Conservation (phyloP, 2,329 filamentous ascomycete genomes). For the Xylariaceae sp. region DNA sequence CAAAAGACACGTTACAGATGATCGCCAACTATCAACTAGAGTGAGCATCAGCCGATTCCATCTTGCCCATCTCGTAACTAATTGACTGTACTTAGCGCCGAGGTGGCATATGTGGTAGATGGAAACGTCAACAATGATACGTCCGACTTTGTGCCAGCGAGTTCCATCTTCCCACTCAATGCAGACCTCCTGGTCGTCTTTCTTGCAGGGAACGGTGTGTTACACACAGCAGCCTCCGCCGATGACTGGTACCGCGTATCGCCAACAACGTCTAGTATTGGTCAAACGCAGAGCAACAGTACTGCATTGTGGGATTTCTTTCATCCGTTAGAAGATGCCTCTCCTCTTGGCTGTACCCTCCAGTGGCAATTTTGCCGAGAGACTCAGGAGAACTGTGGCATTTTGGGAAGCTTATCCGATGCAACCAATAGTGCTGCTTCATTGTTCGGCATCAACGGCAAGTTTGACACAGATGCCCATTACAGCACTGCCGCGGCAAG, state of each 20-base stretch:
- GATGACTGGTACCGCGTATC: conserved; percentile 10
- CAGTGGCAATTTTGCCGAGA: not conserved
- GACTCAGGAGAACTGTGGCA: not conserved
- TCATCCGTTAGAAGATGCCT: not conserved
- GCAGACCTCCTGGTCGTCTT: conserved; percentile 4
- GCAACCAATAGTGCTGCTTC: not conserved
- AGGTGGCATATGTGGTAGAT: not conserved
- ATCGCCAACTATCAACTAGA: not conserved
- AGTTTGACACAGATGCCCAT: too few species aligned
- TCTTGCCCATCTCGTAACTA: not conserved
- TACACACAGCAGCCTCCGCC: not conserved
- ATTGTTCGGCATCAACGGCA: too few species aligned
- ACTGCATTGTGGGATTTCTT: not conserved
- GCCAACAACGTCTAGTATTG: not conserved
- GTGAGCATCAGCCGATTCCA: not conserved
- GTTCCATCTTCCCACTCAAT: not conserved
- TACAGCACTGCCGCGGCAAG: too few species aligned
- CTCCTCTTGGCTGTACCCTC: not conserved
- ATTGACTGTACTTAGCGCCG: not conserved
- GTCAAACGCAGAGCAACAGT: not conserved
- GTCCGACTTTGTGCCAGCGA: conserved; percentile 1
- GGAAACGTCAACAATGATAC: not conserved
- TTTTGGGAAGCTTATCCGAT: not conserved
- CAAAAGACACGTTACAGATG: not conserved
- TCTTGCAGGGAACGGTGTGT: conserved; percentile 4